Evolutionary conservation across 2,329 filamentous ascomycete species (phyloP).

Genomic region (Colletotrichum magnum): DNA sequence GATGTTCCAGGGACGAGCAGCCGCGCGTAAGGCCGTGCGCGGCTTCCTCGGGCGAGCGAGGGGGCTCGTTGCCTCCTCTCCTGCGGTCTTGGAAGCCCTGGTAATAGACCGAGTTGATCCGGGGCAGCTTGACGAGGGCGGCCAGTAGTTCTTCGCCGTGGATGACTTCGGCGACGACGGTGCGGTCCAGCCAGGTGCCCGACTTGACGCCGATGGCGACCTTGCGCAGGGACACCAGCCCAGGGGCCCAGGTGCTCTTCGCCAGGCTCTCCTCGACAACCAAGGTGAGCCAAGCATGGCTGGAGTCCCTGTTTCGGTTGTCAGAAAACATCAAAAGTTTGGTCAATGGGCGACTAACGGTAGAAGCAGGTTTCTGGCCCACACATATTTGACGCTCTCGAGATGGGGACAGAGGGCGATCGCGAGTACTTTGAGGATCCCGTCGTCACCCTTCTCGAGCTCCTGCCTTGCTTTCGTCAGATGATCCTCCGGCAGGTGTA

Average conservation of each 20-base stretch:
- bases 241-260: not conserved
- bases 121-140: slow-evolving; percentile 6
- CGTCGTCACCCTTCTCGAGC: slow-evolving; percentile 9
- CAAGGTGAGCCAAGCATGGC: not conserved
- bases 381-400: slow-evolving; percentile 12
- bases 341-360: not conserved
- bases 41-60: not conserved
- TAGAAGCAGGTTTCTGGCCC: not conserved
- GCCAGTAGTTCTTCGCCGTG: not conserved
- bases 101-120: slow-evolving; percentile 10
- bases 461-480: not conserved
- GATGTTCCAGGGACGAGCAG: slow-evolving; percentile 9
- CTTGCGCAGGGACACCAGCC: slow-evolving; percentile 9
- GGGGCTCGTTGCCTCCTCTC: not conserved
- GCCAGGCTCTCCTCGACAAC: not conserved
- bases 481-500: not conserved
- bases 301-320: not conserved
- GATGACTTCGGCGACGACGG: not conserved
- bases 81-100: not conserved
- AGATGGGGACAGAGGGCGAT: slow-evolving; percentile 20
- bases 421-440: slow-evolving; percentile 9
- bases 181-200: not conserved
- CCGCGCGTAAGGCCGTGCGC: not conserved
- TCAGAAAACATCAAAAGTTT: not conserved
- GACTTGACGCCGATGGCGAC: slow-evolving; percentile 12